Conservation (phyloP, 306 rosid genomes). For the Biancaea sappan region DNA sequence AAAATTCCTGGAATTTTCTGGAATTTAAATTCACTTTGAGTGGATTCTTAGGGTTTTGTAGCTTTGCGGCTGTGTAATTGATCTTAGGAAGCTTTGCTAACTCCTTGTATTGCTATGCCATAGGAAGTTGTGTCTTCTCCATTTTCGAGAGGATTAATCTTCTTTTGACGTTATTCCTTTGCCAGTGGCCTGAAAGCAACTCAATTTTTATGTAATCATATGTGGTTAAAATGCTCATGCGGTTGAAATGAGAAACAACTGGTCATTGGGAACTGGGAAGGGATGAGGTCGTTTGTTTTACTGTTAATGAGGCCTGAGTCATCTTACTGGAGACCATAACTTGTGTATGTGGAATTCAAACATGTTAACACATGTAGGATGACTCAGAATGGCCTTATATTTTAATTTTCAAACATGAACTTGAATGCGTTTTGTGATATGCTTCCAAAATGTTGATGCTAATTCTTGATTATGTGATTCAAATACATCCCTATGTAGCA, state of each 20-base stretch:
- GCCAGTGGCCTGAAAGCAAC: neutral
- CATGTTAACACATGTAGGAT: neutral
- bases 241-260: neutral
- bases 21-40: neutral
- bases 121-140: neutral
- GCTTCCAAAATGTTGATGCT: slow-evolving; percentile 2
- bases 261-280: slow-evolving; percentile 11
- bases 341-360: neutral
- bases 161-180: neutral
- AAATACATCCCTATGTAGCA: neutral
- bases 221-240: neutral
- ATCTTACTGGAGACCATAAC: neutral
- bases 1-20: neutral
- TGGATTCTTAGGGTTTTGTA: slow-evolving; percentile 43
- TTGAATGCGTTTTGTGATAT: slow-evolving; percentile 7
- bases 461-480: slow-evolving; percentile 20
- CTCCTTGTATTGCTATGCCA: neutral
- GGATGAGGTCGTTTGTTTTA: neutral
- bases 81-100: neutral
- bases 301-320: neutral
- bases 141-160: neutral
- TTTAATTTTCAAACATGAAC: slow-evolving; percentile 9
- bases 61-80: slow-evolving; percentile 1
- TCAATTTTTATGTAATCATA: neutral
- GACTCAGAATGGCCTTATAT: neutral